phyloP scores from a whole-genome alignment of 768 basidiomycete species.

The Daedaleopsis sinensis region DNA sequence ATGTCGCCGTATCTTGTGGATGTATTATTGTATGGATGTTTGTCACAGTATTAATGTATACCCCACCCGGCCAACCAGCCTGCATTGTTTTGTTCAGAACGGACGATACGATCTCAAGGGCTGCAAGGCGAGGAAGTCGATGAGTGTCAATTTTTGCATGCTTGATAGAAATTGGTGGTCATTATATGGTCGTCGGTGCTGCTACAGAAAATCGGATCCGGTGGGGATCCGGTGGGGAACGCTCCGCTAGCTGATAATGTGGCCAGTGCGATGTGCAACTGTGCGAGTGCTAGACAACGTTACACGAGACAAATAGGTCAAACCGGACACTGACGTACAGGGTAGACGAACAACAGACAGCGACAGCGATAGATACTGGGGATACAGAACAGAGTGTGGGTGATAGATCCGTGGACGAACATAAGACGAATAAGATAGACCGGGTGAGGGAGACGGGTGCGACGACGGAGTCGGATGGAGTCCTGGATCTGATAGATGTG shows the following conservation, averaged over 20 bases:
- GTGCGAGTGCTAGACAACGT: neutral
- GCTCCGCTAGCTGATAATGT: conserved; percentile 1
- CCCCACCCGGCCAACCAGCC: no score
- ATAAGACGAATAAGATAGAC: neutral
- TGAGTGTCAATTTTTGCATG: neutral
- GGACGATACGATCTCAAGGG: no score
- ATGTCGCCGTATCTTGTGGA: neutral
- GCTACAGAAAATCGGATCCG: neutral
- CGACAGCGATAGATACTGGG: neutral
- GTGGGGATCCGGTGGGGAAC: neutral
- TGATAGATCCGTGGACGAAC: neutral
- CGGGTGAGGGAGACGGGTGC: neutral
- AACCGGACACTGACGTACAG: neutral
- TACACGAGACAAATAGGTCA: neutral
- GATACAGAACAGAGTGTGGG: neutral
- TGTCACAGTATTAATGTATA: no score
- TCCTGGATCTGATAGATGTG: no score
- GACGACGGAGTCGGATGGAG: no score
- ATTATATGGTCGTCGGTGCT: neutral
- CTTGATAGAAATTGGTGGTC: neutral
- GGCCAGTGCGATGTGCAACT: neutral
- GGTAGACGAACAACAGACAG: neutral
- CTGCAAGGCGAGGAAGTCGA: neutral
- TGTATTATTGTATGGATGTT: neutral
- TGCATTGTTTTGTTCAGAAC: no score